phyloP scores from a whole-genome alignment of 2,329 filamentous ascomycete genomes.

The Aspergillus phoenicis region DNA sequence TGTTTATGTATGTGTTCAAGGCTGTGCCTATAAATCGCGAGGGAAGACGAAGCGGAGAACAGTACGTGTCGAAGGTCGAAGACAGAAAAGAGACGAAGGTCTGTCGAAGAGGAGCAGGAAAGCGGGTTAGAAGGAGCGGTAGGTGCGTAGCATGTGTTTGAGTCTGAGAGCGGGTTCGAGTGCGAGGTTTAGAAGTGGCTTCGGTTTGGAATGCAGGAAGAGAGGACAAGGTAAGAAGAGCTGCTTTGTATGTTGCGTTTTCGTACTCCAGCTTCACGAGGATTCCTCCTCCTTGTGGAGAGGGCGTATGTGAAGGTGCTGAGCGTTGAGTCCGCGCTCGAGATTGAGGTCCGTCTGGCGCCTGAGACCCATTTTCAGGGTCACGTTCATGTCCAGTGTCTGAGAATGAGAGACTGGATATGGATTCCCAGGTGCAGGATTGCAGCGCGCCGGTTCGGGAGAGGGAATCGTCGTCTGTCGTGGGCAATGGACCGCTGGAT shows the following conservation, averaged over 20 bases:
- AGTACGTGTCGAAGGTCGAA: constrained; percentile 54
- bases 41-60: constrained; percentile 48
- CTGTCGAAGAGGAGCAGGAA: constrained; percentile 54
- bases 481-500: constrained; percentile 26
- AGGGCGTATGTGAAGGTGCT: background rate
- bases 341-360: background rate
- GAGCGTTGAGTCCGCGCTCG: constrained; percentile 1
- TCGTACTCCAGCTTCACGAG: constrained; percentile 54
- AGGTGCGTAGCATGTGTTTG: constrained; percentile 46
- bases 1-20: constrained; percentile 43
- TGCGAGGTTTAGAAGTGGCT: background rate
- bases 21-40: constrained; percentile 49
- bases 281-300: constrained; percentile 41
- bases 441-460: constrained; percentile 52
- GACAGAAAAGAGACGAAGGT: constrained; percentile 53
- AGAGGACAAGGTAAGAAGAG: constrained; percentile 47
- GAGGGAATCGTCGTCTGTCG: constrained; percentile 40
- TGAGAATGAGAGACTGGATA: constrained; percentile 36
- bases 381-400: background rate
- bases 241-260: constrained; percentile 52
- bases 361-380: background rate
- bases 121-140: constrained; percentile 54
- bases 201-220: background rate
- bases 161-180: constrained; percentile 1
- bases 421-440: constrained; percentile 49